Evolutionary conservation across 768 basidiomycete genomes (phyloP).

Genomic region (Amanita exitialis): DNA sequence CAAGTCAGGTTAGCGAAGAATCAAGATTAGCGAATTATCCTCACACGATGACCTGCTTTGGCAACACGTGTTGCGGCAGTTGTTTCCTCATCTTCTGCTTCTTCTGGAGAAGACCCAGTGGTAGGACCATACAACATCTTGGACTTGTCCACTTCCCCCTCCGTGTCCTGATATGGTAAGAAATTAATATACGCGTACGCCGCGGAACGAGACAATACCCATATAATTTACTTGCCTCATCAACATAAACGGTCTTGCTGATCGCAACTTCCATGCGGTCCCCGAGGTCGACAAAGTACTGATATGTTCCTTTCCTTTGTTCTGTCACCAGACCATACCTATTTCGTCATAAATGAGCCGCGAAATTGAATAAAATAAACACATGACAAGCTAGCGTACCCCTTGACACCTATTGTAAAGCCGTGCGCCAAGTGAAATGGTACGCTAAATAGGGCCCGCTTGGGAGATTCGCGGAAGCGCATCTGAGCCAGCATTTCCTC

Average conservation of each 20-base stretch:
- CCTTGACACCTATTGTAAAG: constrained; percentile 74
- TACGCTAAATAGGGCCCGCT: constrained; percentile 73
- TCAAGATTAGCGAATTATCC: constrained; percentile 7
- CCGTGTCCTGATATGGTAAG: constrained; percentile 22
- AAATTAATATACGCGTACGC: background rate
- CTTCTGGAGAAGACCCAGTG: constrained; percentile 23
- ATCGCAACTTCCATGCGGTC: constrained; percentile 70
- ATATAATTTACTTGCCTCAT: constrained; percentile 42
- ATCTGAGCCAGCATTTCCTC: constrained; percentile 73
- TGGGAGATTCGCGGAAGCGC: constrained; percentile 75
- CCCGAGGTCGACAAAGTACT: constrained; percentile 74
- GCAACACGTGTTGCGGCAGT: constrained; percentile 28
- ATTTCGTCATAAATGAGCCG: constrained; percentile 5
- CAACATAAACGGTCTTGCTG: constrained; percentile 62
- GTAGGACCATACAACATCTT: constrained; percentile 35
- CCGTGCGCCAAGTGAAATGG: constrained; percentile 72
- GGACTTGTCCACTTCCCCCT: constrained; percentile 34
- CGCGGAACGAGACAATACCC: background rate
- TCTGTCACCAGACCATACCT: constrained; percentile 88
- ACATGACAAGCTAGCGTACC: constrained; percentile 31
- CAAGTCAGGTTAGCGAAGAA: constrained; percentile 3
- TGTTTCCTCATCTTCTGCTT: constrained; percentile 28
- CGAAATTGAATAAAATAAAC: background rate
- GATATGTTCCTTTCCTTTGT: constrained; percentile 75
- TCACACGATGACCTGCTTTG: constrained; percentile 42